These are phyloP conservation scores for Beta vulgaris DNA, from an alignment of 148 eudicot genomes.

Conservation along the genomic window DNA sequence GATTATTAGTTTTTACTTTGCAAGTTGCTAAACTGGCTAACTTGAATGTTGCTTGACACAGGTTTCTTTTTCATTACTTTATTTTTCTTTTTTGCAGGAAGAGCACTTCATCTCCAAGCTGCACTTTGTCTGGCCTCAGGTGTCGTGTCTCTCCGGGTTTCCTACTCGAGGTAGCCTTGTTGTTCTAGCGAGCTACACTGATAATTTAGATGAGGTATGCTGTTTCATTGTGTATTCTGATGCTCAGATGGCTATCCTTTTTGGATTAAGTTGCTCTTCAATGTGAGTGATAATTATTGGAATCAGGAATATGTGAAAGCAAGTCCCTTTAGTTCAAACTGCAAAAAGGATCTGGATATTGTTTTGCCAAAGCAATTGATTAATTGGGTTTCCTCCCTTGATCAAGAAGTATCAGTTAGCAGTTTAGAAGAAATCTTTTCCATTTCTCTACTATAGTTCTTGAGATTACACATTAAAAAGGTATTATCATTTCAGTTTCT, in stretches of 20 bases:
- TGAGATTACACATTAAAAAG: not conserved
- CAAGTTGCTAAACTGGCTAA: not conserved
- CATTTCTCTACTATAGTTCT: not conserved
- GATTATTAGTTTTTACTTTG: not conserved
- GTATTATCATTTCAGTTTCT: not conserved
- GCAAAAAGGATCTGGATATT: not conserved
- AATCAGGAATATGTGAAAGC: not conserved
- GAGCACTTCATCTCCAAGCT: constrained; percentile 70
- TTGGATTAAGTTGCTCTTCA: not conserved
- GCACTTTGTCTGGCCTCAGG: constrained; percentile 87
- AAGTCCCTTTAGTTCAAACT: too few relatives aligned
- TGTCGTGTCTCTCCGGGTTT: constrained; percentile 64
- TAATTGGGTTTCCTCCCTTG: not conserved
- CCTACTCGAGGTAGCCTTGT: constrained; percentile 66
- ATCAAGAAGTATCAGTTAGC: not conserved
- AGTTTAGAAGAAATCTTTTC: not conserved
- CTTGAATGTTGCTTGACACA: not conserved
- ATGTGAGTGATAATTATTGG: not conserved
- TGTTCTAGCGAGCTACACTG: constrained; percentile 59
- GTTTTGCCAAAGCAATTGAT: not conserved
- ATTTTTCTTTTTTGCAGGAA: constrained; percentile 50
- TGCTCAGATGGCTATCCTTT: constrained; percentile 6
- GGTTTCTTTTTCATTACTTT: not conserved
- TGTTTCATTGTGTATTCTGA: not conserved
- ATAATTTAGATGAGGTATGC: constrained; percentile 49